These are phyloP conservation scores for Marsdenia floribunda DNA, from an alignment of 257 asterid genomes.

Conservation along the genomic window DNA sequence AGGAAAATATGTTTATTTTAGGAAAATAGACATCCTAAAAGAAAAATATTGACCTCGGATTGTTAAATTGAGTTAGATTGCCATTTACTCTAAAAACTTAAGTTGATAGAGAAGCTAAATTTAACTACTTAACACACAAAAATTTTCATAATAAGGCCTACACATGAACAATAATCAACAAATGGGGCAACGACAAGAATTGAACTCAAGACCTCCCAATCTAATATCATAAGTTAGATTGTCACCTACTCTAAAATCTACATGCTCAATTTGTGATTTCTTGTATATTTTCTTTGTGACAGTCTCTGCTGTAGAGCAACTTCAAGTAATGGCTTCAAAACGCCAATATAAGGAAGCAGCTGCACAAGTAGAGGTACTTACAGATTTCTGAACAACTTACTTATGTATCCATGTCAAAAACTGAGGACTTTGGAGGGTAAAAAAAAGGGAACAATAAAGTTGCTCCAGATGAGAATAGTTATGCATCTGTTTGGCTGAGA, in stretches of 20 bases:
- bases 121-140: no score
- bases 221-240: no score
- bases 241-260: not conserved
- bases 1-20: no score
- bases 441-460: not conserved
- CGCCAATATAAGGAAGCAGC: slow-evolving; percentile 98
- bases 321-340: slow-evolving; percentile 96
- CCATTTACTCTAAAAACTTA: no score
- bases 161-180: no score
- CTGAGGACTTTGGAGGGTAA: not conserved
- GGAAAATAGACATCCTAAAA: not conserved
- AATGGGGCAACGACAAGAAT: no score
- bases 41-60: not conserved
- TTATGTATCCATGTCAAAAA: not conserved
- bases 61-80: no score
- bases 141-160: no score
- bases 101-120: no score
- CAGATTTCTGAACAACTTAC: slow-evolving; percentile 5
- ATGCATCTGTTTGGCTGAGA: not conserved
- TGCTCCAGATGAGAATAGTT: not conserved
- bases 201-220: no score
- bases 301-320: slow-evolving; percentile 98
- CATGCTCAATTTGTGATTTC: not conserved
- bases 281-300: slow-evolving; percentile 25
- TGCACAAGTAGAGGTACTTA: slow-evolving; percentile 93